These are phyloP conservation scores for Trichothecium sympodiale DNA, from an alignment of 2,329 filamentous ascomycete genomes.

Conservation along the genomic window DNA sequence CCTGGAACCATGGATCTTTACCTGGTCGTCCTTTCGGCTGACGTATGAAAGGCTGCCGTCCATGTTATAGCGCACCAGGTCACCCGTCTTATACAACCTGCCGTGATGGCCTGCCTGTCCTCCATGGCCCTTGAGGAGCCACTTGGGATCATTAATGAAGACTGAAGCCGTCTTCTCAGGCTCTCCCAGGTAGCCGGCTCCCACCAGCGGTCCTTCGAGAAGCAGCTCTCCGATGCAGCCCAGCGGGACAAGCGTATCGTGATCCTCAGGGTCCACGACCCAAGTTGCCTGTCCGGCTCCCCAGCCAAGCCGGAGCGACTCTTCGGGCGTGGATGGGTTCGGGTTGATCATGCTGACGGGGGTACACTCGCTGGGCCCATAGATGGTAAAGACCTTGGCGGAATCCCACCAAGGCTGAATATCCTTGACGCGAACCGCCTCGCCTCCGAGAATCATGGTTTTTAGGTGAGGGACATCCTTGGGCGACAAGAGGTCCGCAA, in stretches of 20 bases:
- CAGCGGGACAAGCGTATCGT: constrained; percentile 11
- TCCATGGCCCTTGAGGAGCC: constrained; percentile 17
- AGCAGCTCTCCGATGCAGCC: constrained; percentile 20
- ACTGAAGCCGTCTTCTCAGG: constrained; percentile 15
- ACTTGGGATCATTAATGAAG: constrained; percentile 20
- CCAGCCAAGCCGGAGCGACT: constrained; percentile 32
- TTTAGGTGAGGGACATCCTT: constrained; percentile 5
- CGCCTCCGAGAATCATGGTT: constrained; percentile 22
- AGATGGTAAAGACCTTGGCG: constrained; percentile 27
- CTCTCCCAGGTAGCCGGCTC: constrained; percentile 35
- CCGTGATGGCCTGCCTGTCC: constrained; percentile 21
- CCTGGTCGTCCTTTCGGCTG: constrained; percentile 53
- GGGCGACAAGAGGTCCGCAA: neutral
- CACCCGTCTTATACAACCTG: constrained; percentile 47
- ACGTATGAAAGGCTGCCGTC: constrained; percentile 41
- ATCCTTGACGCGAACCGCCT: constrained; percentile 33
- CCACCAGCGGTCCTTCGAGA: constrained; percentile 32
- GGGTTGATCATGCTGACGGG: constrained; percentile 25
- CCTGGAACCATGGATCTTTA: constrained; percentile 55
- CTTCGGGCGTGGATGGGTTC: constrained; percentile 20
- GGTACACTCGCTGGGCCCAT: constrained; percentile 33
- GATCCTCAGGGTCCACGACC: constrained; percentile 11
- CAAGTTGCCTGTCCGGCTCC: constrained; percentile 18
- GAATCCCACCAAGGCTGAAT: constrained; percentile 11
- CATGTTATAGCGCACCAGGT: constrained; percentile 44